phyloP scores from a whole-genome alignment of 441 rosid species.

The Arabidopsis lyrata region DNA sequence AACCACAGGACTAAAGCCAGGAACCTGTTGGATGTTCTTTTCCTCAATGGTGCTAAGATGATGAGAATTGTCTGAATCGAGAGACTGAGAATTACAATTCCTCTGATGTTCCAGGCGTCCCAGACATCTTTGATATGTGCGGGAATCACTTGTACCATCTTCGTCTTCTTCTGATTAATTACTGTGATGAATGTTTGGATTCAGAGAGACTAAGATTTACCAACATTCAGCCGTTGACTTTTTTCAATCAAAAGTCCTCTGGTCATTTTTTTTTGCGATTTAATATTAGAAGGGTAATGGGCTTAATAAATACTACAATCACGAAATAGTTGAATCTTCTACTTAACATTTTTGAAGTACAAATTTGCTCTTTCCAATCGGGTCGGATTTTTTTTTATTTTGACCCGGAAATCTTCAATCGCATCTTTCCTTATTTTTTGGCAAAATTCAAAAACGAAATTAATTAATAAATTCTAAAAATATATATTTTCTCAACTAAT shows the following conservation, averaged over 20 bases:
- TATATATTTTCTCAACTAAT: too few relatives aligned
- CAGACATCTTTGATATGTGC: background rate
- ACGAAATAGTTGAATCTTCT: too few relatives aligned
- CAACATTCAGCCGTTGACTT: background rate
- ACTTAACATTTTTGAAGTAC: too few relatives aligned
- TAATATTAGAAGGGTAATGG: too few relatives aligned
- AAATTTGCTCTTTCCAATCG: too few relatives aligned
- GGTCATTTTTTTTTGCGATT: background rate
- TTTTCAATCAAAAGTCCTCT: background rate
- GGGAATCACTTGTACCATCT: slow-evolving; percentile 24
- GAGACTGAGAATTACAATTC: slow-evolving; percentile 22
- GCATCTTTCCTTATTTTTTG: too few relatives aligned
- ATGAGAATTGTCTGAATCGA: slow-evolving; percentile 20
- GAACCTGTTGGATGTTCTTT: slow-evolving; percentile 12
- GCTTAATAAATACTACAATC: too few relatives aligned
- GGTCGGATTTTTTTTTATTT: too few relatives aligned
- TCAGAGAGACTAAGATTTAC: background rate
- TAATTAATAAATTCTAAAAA: too few relatives aligned
- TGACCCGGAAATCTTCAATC: too few relatives aligned
- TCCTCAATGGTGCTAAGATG: slow-evolving; percentile 16
- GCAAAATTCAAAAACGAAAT: too few relatives aligned
- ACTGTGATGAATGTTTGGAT: background rate
- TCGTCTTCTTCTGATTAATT: background rate
- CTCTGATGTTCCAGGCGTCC: slow-evolving; percentile 28
- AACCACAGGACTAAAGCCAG: background rate